Conservation (phyloP, 176 grass and related monocot genomes). For the Rhynchospora breviuscula region DNA sequence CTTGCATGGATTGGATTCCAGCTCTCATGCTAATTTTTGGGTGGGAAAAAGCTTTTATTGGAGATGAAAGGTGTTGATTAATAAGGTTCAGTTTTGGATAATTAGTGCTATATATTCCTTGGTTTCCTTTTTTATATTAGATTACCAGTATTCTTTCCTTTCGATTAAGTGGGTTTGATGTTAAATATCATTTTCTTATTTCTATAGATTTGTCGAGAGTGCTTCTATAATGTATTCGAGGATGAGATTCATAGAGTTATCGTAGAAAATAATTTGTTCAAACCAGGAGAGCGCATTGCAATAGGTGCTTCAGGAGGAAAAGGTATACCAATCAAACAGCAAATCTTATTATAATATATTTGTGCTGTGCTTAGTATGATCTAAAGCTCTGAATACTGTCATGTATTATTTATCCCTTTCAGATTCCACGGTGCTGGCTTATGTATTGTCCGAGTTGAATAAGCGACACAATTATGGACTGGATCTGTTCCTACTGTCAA, state of each 20-base stretch:
- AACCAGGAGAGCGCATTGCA: conserved; percentile 73
- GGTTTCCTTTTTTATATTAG: no score
- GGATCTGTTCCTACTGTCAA: conserved; percentile 87
- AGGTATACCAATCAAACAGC: conserved; percentile 33
- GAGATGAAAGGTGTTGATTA: background rate
- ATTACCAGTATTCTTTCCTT: background rate
- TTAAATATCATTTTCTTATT: background rate
- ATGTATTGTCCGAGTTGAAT: conserved; percentile 81
- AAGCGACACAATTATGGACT: conserved; percentile 67
- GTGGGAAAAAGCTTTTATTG: background rate
- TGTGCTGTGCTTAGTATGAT: background rate
- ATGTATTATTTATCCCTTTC: conserved; percentile 36
- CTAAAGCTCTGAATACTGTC: background rate
- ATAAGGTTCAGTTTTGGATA: background rate
- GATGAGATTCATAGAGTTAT: conserved; percentile 88
- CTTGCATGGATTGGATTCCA: background rate
- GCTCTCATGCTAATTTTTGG: background rate
- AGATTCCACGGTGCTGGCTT: conserved; percentile 97
- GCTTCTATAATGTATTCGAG: conserved; percentile 80
- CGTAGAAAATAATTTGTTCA: conserved; percentile 75
- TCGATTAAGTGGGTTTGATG: background rate
- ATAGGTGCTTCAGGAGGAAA: conserved; percentile 97
- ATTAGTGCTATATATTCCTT: background rate
- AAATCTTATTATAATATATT: background rate
- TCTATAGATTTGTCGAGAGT: conserved; percentile 79